Percentiles rank a stretch among this genome's conserved stretches.
Conservation (phyloP, 345 rosid species). For the Eucalyptus sp. region DNA sequence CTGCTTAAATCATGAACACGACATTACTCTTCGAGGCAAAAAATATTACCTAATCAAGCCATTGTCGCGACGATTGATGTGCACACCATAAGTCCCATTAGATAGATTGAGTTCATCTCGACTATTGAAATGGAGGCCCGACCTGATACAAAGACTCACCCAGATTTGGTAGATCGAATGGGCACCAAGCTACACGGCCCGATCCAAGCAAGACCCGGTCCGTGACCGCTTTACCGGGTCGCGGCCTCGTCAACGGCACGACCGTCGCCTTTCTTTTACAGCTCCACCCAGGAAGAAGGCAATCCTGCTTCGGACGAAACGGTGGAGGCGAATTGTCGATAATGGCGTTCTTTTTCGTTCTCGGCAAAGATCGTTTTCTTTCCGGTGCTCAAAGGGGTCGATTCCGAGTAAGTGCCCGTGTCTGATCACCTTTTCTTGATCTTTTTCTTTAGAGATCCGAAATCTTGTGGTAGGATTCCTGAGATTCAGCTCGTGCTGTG, state of each 20-base stretch:
- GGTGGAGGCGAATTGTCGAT: background rate
- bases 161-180: background rate
- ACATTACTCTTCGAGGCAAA: background rate
- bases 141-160: background rate
- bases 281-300: background rate
- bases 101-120: background rate
- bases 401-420: background rate
- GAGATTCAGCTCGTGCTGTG: background rate
- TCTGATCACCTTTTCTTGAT: background rate
- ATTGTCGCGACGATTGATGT: background rate
- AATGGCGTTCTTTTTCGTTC: accelerated
- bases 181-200: background rate
- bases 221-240: background rate
- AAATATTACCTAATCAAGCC: background rate
- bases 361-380: background rate
- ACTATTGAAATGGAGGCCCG: background rate
- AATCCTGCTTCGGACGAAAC: background rate
- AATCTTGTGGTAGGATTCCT: background rate
- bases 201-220: background rate
- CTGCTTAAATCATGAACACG: background rate
- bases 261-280: background rate
- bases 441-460: background rate
- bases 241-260: background rate
- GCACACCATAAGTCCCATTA: accelerated
- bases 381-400: background rate